Evolutionary conservation across 768 basidiomycete species (phyloP), one percentile per base, ranked within the genome.

Genomic region (Suillus decipiens): DNA sequence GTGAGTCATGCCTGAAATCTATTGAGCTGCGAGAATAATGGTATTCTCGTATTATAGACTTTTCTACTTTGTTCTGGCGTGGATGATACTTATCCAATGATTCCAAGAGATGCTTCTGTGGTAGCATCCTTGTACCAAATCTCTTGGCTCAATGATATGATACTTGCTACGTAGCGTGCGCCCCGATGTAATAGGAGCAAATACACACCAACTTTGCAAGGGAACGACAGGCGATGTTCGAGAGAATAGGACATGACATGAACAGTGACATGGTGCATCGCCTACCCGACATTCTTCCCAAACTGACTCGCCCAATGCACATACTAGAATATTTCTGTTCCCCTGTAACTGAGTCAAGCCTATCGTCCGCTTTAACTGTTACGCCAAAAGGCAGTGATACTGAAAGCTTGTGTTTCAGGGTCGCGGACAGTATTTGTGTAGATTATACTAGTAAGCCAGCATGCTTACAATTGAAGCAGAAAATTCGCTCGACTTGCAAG

Each of bases 71-170:
- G 88, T 96, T 68, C 79, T 97, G 45, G 93, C 94, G 3, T 96
- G 95, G 95, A 96, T 96, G 95, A 96, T 96, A 68, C 81, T 96
- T 69, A 96, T 96, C 67, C 92, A 95, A 76, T 96, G 64, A 76
- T 59, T 41, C 34, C 24, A 37, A 24, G 22, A 56, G 14, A 14
- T 15, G 22, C 22, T 24, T 56, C 3, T 39, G 55, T 56, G 36
- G 22, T 37, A 17, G 22, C 55, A 37, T 37, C 15, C 55, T 37
- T 39, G 55, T 24, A 56, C 55, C 34, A n/a, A 14, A 56, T 24
- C 24, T 37, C 54, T 37, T 55, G 22, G 36, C 34, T 55, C n/a
- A 22, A 24, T 55, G 34, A 15, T 34, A 22, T 28, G 28, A 28
- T 50, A 17, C 28, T 33, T 53, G 17, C 28, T 51, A 48, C 24